Evolutionary conservation across 2,329 filamentous ascomycete species (phyloP).

Genomic region (Aspergillus floridensis): DNA sequence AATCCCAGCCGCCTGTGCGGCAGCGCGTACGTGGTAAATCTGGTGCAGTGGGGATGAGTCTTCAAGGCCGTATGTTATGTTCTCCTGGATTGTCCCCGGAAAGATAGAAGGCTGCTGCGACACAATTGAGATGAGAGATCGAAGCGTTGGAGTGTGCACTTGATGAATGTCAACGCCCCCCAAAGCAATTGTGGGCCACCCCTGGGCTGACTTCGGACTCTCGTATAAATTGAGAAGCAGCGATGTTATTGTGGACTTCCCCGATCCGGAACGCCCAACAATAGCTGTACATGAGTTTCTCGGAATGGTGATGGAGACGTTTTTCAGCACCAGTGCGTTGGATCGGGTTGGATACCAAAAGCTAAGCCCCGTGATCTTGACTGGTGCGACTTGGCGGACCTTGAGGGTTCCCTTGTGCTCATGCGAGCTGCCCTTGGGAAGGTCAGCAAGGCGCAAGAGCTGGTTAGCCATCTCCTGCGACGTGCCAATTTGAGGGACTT

Average conservation of each 20-base stretch:
- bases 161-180: constrained; percentile 55
- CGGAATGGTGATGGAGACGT: constrained; percentile 64
- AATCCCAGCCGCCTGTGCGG: constrained; percentile 59
- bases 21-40: constrained; percentile 51
- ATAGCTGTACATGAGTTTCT: constrained; percentile 69
- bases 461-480: constrained; percentile 70
- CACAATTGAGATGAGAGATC: constrained; percentile 60
- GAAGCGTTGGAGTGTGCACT: constrained; percentile 60
- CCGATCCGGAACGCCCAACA: constrained; percentile 81
- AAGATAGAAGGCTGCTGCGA: constrained; percentile 64
- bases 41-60: constrained; percentile 53
- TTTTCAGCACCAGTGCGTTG: constrained; percentile 55
- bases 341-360: constrained; percentile 70
- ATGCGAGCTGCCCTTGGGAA: constrained; percentile 57
- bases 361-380: constrained; percentile 60
- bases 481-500: constrained; percentile 74
- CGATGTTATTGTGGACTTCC: constrained; percentile 80
- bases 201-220: constrained; percentile 23
- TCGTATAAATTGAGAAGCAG: constrained; percentile 72
- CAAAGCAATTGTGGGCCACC: constrained; percentile 48
- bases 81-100: constrained; percentile 42
- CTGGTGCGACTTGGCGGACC: constrained; percentile 46
- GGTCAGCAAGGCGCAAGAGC: constrained; percentile 66
- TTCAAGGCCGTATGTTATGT: constrained; percentile 72
- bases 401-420: constrained; percentile 54